Evolutionary conservation across 176 grass and related monocot genomes (phyloP).

Genomic region (Otatea glauca): DNA sequence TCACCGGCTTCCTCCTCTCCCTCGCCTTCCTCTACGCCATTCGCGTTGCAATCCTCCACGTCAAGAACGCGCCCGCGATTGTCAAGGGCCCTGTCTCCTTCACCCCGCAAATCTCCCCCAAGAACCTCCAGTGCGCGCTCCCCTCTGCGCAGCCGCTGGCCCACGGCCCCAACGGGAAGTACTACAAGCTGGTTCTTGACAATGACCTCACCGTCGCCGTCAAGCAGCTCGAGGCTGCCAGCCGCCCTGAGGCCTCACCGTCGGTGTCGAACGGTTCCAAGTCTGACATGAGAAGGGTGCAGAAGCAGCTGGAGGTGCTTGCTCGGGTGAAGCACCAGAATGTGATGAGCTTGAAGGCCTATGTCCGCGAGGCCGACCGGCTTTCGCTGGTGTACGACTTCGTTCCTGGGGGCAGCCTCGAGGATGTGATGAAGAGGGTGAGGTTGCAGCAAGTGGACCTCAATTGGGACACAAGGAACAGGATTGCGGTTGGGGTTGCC

Average conservation of each 20-base stretch:
- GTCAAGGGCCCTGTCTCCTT: constrained; percentile 81
- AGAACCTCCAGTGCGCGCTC: constrained; percentile 66
- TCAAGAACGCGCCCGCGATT: constrained; percentile 64
- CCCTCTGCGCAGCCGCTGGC: constrained; percentile 55
- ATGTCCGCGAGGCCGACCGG: constrained; percentile 68
- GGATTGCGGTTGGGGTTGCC: constrained; percentile 75
- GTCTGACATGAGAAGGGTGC: constrained; percentile 84
- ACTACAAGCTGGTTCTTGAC: constrained; percentile 77
- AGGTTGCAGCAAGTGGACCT: constrained; percentile 76
- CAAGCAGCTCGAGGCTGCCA: constrained; percentile 53
- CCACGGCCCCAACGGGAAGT: constrained; percentile 57
- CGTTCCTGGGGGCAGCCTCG: constrained; percentile 71
- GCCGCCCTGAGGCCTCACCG: constrained; percentile 45
- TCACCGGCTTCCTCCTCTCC: constrained; percentile 77
- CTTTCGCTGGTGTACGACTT: constrained; percentile 82
- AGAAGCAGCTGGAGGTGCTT: constrained; percentile 76
- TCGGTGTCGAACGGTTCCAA: constrained; percentile 46
- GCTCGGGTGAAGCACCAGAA: constrained; percentile 75
- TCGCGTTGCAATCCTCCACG: constrained; percentile 69
- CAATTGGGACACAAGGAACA: constrained; percentile 76
- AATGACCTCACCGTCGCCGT: constrained; percentile 72
- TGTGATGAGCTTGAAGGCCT: constrained; percentile 79
- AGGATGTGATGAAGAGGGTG: constrained; percentile 88
- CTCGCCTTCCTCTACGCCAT: constrained; percentile 79
- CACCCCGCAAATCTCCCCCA: constrained; percentile 84